Evolutionary conservation across 768 basidiomycete genomes (phyloP), one percentile per base, ranked within the genome.

Genomic region (Leccinum arenicola): DNA sequence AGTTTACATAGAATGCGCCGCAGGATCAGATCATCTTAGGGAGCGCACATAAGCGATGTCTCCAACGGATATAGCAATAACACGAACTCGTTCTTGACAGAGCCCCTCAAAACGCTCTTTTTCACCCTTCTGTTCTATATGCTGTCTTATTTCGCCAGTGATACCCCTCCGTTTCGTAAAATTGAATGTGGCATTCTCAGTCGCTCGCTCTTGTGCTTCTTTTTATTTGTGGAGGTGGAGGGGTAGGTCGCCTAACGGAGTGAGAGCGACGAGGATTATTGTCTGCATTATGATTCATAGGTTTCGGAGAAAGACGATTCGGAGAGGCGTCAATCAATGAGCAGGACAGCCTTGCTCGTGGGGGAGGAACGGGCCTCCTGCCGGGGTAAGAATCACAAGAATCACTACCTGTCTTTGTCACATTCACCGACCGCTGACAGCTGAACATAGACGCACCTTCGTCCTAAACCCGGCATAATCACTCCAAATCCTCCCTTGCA

Each of bases 71-170:
- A 19, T 29, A 10, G 11, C 6, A 27, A 55, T 25, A 12, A 2
- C 7, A 76, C 86, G 33, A 45, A 93, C 93, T 71, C 82, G 78
- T 66, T 95, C 87, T 55, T 88, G 77, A 65, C 84, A 83, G 14
- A 98, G 76, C 8, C 77, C 78, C 71, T 95, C 89, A 66, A 95
- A 98, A 47, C 89, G 80, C 64, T 93, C 91, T 4, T 94, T 93
- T 70, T 98, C 96, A 5, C 83, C 84, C 74, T 95, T 94, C 75
- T 98, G 96, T 70, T 98, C 95, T 76, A 93, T 94, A 76, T 95
- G 98, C 68, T 96, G 94, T 73, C 92, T 95, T 64, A 97, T 95
- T 73, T 99, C 97, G 8, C 91, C 91, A 1, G 93, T 83, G 62
- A 98, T 95, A 10, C 94, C 93, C 55, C 95, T 82, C 50, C 96